phyloP scores from a whole-genome alignment of 2,329 filamentous ascomycete species.

The Aureobasidium sp. region DNA sequence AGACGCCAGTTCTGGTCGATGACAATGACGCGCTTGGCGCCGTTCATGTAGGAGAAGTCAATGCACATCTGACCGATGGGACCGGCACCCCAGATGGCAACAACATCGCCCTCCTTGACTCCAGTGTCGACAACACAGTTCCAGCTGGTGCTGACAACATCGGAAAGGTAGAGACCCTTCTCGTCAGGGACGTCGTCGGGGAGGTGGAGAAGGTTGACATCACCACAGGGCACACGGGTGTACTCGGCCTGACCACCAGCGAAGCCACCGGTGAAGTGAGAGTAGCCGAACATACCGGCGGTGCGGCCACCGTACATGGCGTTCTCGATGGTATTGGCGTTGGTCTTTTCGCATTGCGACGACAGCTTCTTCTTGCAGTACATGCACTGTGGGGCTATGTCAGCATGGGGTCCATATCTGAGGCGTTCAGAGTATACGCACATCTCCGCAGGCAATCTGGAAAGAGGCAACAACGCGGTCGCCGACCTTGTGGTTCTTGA shows the following conservation, averaged over 20 bases:
- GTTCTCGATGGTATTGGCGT: slow-evolving; percentile 62
- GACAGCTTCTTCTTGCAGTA: slow-evolving; percentile 74
- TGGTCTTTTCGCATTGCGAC: slow-evolving; percentile 74
- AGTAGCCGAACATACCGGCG: slow-evolving; percentile 55
- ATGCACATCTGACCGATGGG: slow-evolving; percentile 78
- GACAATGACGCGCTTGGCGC: slow-evolving; percentile 68
- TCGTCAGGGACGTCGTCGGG: slow-evolving; percentile 77
- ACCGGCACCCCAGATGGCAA: slow-evolving; percentile 81
- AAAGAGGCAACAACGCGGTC: slow-evolving; percentile 74
- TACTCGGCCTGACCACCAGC: slow-evolving; percentile 85
- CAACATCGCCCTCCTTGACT: slow-evolving; percentile 67
- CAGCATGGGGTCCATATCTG: background rate
- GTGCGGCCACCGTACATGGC: slow-evolving; percentile 75
- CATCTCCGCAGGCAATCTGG: slow-evolving; percentile 62
- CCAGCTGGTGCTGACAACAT: slow-evolving; percentile 73
- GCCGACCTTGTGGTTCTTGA: slow-evolving; percentile 38
- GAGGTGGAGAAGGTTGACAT: slow-evolving; percentile 73
- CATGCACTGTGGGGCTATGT: slow-evolving; percentile 46
- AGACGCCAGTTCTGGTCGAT: slow-evolving; percentile 70
- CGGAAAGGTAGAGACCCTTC: slow-evolving; percentile 73
- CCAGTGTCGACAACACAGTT: slow-evolving; percentile 77
- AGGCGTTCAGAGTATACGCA: background rate
- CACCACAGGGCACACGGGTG: slow-evolving; percentile 70
- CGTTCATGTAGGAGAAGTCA: slow-evolving; percentile 60
- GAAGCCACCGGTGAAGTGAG: slow-evolving; percentile 75